Conservation (phyloP, 31 red algal species). For the Asparagopsis taxiformis region DNA sequence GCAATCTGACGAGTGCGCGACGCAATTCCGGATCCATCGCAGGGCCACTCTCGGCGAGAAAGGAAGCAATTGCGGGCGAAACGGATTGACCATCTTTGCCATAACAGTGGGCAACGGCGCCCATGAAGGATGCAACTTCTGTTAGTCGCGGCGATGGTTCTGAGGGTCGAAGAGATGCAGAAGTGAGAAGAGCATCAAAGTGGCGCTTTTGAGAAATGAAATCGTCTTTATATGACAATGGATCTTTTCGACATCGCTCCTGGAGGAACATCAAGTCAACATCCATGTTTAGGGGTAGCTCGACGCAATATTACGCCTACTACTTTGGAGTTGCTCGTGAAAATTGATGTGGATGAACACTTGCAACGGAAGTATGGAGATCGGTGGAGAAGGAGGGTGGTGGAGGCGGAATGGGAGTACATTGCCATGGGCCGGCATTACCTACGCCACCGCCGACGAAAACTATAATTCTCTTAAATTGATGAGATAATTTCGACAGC, state of each 20-base stretch:
- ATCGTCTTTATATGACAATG: constrained; percentile 64
- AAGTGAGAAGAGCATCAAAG: constrained; percentile 59
- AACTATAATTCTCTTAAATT: too few relatives aligned
- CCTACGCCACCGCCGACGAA: too few relatives aligned
- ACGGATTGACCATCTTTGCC: not conserved
- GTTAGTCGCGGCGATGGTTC: constrained; percentile 49
- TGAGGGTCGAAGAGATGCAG: constrained; percentile 54
- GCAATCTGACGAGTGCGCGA: constrained; percentile 47
- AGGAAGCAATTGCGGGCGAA: not conserved
- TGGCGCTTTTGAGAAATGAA: constrained; percentile 47
- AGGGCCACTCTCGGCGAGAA: constrained; percentile 18
- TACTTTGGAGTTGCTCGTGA: too few relatives aligned
- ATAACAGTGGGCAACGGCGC: constrained; percentile 44
- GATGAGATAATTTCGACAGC: too few relatives aligned
- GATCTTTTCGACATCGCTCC: constrained; percentile 64
- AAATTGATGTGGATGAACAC: too few relatives aligned
- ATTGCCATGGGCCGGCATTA: too few relatives aligned
- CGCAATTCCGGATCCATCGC: constrained; percentile 49
- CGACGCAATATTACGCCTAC: too few relatives aligned
- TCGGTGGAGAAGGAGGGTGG: too few relatives aligned
- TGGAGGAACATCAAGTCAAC: constrained; percentile 65
- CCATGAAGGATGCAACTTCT: constrained; percentile 70
- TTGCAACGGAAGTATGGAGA: too few relatives aligned
- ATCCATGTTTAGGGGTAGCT: too few relatives aligned
- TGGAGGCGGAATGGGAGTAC: too few relatives aligned